Evolutionary conservation across 1,284 basidiomycete genomes (phyloP), one percentile per base, ranked within the genome.

Genomic region (Tilletia horrida): DNA sequence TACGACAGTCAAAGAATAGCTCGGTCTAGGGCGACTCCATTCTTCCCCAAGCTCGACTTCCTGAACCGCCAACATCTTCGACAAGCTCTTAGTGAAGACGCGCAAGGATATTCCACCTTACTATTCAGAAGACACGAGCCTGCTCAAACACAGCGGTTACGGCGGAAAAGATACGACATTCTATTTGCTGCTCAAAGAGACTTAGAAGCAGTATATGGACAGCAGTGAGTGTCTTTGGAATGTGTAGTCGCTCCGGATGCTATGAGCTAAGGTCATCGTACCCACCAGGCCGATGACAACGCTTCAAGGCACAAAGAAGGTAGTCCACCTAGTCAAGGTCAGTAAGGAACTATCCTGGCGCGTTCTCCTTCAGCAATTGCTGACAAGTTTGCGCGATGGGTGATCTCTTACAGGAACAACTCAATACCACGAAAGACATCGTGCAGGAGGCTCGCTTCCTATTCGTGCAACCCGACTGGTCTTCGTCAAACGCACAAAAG

Each of bases 1-100:
- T 81, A 80, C 45, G 73, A 73, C 21, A 71, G 76, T 9, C 35
- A 44, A 2, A 68, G 76, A 43, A 77, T 81, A n/a, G 75, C 78
- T 27, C 67, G 76, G 42, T 72, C 74, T 7, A 65, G 79, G 14
- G 78, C 79, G 1, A 73, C 74, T 1, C 73, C 76, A 3, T 73
- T 76, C 50, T 44, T 78, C 43, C 48, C 67, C 13, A 81, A 81
- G 64, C 68, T 81, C 18, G 73, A 66, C 62, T 81, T 75, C 27
- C 70, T 81, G 9, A 81, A 81, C 61, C 63, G 74, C 2, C 61
- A 72, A 31, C 79, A 81, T 61, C 27, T 59, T 16, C 55, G 55
- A 18, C 55, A 35, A 40, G 35, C 35, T 40, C 35, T 40, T 6
- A 11, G 35, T 4, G 35, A 40, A 4, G 35, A 40, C 11, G 35